Conservation (phyloP, 148 eudicot genomes). For the Mesembryanthemum crystallinum region DNA sequence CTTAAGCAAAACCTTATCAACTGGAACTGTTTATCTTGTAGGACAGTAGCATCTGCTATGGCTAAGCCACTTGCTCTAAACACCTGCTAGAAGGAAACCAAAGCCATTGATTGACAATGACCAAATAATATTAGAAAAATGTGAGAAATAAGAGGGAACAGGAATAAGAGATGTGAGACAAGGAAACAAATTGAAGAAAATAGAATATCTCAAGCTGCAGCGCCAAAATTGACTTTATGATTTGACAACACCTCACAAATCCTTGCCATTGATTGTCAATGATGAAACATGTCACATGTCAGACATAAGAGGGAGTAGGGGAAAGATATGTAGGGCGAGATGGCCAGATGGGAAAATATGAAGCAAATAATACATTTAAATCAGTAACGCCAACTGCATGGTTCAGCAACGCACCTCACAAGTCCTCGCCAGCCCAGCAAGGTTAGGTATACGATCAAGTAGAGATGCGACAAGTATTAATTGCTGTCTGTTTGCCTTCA, state of each 20-base stretch:
- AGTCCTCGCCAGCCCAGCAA: conserved; percentile 95
- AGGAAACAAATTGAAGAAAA: conserved; percentile 4
- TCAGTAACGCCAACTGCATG: neutral
- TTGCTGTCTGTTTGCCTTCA: conserved; percentile 69
- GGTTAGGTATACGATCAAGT: conserved; percentile 96
- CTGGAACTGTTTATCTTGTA: conserved; percentile 92
- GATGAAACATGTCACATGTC: neutral
- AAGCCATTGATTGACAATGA: conserved; percentile 2
- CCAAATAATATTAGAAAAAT: conserved; percentile 8
- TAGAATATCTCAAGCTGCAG: neutral
- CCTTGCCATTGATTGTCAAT: conserved; percentile 2
- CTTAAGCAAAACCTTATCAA: conserved; percentile 65
- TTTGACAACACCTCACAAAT: neutral
- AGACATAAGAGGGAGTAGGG: conserved; percentile 8
- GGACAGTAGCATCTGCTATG: conserved; percentile 63
- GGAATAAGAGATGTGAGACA: conserved; percentile 2
- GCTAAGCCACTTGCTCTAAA: conserved; percentile 82
- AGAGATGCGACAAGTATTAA: conserved; percentile 84
- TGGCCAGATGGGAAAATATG: neutral
- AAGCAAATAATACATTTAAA: neutral
- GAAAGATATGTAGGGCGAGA: conserved; percentile 5
- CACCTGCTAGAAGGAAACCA: conserved; percentile 43
- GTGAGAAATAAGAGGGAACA: conserved; percentile 4
- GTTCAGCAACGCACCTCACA: conserved; percentile 66
- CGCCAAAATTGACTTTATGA: neutral